phyloP scores from a whole-genome alignment of 441 rosid species.

The Mallotus repandus region DNA sequence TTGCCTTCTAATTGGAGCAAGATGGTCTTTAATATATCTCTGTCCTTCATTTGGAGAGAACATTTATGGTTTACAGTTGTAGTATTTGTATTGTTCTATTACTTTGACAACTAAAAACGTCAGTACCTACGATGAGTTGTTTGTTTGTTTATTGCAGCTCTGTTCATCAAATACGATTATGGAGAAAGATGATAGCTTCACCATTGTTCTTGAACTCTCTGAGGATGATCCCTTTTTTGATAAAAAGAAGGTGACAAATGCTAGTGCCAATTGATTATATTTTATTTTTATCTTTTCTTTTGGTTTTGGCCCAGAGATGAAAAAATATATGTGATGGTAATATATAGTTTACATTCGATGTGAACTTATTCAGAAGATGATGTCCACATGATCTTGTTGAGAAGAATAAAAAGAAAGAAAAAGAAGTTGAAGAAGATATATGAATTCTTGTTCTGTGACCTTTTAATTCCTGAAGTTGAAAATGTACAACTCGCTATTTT shows the following conservation, averaged over 20 bases:
- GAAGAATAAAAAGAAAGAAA: background rate
- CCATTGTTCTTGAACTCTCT: slow-evolving; percentile 49
- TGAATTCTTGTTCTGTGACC: background rate
- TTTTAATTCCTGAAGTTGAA: background rate
- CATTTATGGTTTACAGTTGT: background rate
- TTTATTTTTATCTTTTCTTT: background rate
- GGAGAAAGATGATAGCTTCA: slow-evolving; percentile 32
- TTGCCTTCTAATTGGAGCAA: too few relatives aligned
- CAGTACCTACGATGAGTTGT: background rate
- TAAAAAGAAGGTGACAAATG: slow-evolving; percentile 62
- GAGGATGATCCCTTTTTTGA: slow-evolving; percentile 55
- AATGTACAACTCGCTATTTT: background rate
- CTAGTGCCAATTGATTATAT: slow-evolving; percentile 1
- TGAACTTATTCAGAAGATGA: background rate
- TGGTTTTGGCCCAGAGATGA: too few relatives aligned
- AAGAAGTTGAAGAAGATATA: background rate
- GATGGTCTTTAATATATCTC: too few relatives aligned
- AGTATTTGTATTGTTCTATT: background rate
- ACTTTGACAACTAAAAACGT: background rate
- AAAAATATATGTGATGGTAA: background rate
- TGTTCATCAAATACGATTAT: slow-evolving; percentile 18
- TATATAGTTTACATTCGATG: background rate
- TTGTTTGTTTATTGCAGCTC: slow-evolving; percentile 32
- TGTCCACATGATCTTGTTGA: background rate
- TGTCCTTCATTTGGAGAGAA: too few relatives aligned